phyloP scores from a whole-genome alignment of 345 rosid genomes.

The Combretum micranthum region DNA sequence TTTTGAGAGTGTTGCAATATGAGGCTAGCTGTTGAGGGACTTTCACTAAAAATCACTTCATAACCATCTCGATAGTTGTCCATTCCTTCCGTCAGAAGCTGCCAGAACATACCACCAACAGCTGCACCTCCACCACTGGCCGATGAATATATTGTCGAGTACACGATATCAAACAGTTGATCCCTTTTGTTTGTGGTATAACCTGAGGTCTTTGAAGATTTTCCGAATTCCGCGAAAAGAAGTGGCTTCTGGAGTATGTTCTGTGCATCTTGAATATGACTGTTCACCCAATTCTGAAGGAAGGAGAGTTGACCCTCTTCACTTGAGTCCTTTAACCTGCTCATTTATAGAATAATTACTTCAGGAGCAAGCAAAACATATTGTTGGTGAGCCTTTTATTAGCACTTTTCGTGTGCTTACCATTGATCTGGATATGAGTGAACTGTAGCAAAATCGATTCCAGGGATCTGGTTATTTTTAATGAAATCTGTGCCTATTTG shows the following conservation, averaged over 20 bases:
- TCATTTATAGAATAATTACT: not conserved
- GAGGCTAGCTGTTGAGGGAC: slow-evolving; percentile 35
- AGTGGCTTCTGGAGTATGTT: slow-evolving; percentile 51
- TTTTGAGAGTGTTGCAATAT: slow-evolving; percentile 42
- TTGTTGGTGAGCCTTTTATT: not conserved
- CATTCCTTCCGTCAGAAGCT: slow-evolving; percentile 53
- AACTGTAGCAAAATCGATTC: slow-evolving; percentile 53
- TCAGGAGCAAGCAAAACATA: not conserved
- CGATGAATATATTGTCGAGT: slow-evolving; percentile 45
- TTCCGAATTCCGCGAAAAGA: slow-evolving; percentile 57
- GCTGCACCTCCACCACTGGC: slow-evolving; percentile 56
- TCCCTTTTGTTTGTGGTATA: slow-evolving; percentile 32
- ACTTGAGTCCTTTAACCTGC: slow-evolving; percentile 37
- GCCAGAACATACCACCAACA: slow-evolving; percentile 62
- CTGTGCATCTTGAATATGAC: slow-evolving; percentile 56
- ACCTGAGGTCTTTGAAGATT: slow-evolving; percentile 28
- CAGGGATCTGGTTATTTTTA: slow-evolving; percentile 46
- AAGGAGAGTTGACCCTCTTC: slow-evolving; percentile 35
- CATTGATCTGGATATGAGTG: slow-evolving; percentile 75
- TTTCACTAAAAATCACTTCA: slow-evolving; percentile 47
- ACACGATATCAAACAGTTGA: slow-evolving; percentile 36
- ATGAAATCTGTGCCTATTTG: slow-evolving; percentile 64
- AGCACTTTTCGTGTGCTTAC: slow-evolving; percentile 12
- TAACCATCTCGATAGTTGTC: slow-evolving; percentile 56
- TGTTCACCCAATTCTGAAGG: slow-evolving; percentile 39